Conservation (phyloP, 2,329 filamentous ascomycete species). For the Cladophialophora psammophila region DNA sequence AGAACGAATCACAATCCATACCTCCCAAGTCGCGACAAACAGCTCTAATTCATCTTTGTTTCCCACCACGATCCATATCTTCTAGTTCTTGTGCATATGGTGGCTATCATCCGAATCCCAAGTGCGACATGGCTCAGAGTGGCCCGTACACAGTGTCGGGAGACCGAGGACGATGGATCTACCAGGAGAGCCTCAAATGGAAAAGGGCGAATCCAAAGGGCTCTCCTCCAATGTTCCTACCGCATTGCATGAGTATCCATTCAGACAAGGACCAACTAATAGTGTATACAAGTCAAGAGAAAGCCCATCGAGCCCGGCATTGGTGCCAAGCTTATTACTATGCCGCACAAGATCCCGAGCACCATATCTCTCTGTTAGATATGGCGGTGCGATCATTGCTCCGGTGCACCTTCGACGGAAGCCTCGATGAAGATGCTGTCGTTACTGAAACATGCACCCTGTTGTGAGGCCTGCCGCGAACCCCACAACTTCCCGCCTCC, state of each 20-base stretch:
- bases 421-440: not conserved
- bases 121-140: not conserved
- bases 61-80: not conserved
- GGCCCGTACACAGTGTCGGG: not conserved
- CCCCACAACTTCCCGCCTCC: not conserved
- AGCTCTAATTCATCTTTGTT: too few species aligned
- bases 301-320: not conserved
- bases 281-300: not conserved
- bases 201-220: not conserved
- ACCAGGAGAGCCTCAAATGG: conserved; percentile 1
- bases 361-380: not conserved
- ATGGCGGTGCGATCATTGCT: not conserved
- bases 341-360: not conserved
- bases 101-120: not conserved
- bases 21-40: too few species aligned
- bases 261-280: not conserved
- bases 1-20: too few species aligned
- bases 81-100: not conserved
- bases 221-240: not conserved
- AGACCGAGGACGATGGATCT: not conserved
- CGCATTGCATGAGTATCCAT: not conserved
- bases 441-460: not conserved
- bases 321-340: not conserved
- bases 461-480: not conserved
- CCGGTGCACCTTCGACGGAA: not conserved